phyloP scores from a whole-genome alignment of 306 rosid species.

The Malus asiatica region DNA sequence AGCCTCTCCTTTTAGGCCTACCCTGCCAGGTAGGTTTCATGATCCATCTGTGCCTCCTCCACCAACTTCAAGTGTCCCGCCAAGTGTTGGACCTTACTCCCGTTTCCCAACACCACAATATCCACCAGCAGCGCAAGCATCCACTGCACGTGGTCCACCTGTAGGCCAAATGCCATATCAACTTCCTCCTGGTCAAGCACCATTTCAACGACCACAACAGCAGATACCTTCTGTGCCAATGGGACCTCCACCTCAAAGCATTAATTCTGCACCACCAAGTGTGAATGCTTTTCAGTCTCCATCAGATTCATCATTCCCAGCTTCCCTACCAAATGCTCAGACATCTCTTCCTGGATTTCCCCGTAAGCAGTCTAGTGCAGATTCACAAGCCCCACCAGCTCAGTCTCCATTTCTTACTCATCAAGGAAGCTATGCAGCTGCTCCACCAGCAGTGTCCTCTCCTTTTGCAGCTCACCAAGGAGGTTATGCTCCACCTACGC shows the following conservation, averaged over 20 bases:
- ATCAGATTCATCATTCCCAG: conserved; percentile 39
- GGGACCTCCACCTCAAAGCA: conserved; percentile 56
- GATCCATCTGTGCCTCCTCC: conserved; percentile 78
- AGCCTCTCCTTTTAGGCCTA: conserved; percentile 52
- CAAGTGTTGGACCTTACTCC: conserved; percentile 44
- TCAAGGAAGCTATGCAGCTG: conserved; percentile 49
- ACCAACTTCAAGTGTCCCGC: conserved; percentile 40
- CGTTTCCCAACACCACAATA: conserved; percentile 53
- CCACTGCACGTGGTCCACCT: conserved; percentile 33
- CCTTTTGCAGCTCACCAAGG: conserved; percentile 56
- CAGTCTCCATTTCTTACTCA: conserved; percentile 50
- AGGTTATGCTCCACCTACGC: conserved; percentile 51
- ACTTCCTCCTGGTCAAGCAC: conserved; percentile 36
- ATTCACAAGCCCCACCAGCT: conserved; percentile 45
- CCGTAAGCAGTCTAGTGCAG: conserved; percentile 43
- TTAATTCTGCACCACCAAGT: conserved; percentile 33
- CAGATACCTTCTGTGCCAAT: conserved; percentile 54
- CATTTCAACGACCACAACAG: conserved; percentile 39
- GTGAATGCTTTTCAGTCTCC: conserved; percentile 37
- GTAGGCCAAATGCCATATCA: conserved; percentile 49
- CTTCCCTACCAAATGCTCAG: conserved; percentile 42
- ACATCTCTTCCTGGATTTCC: conserved; percentile 68
- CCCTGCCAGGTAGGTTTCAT: conserved; percentile 49
- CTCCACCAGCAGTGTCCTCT: conserved; percentile 35
- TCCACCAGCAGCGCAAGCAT: conserved; percentile 36